Conservation (phyloP, 257 asterid species). For the Coffea eugenioides region DNA sequence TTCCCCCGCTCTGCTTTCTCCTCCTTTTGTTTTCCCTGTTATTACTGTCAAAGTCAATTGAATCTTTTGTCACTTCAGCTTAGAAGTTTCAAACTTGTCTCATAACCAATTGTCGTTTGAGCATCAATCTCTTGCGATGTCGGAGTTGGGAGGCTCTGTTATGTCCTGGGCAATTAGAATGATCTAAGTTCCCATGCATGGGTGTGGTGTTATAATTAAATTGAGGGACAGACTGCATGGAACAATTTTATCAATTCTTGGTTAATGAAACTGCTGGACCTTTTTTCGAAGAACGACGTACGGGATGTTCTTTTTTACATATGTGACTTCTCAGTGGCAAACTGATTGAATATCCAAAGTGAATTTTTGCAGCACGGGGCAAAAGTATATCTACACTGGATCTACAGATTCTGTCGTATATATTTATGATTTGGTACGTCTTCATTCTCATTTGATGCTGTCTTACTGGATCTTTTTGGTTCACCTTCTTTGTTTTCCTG, state of each 20-base stretch:
- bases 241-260: not conserved
- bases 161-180: not conserved
- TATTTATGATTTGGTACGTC: constrained; percentile 80
- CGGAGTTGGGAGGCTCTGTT: not conserved
- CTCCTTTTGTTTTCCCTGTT: not conserved
- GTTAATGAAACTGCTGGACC: not conserved
- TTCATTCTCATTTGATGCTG: not conserved
- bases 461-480: not conserved
- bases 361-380: constrained; percentile 77
- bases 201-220: not conserved
- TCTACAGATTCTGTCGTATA: constrained; percentile 70
- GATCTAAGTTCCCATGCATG: not conserved
- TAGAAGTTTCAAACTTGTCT: not conserved
- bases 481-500: not conserved
- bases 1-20: too few species aligned
- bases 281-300: not conserved
- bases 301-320: not conserved
- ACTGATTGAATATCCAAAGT: not conserved
- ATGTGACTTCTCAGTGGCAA: not conserved
- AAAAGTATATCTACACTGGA: constrained; percentile 87
- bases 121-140: not conserved
- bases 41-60: not conserved
- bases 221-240: not conserved
- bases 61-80: not conserved
- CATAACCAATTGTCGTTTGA: not conserved